A percentile compares a stretch with the other conserved stretches of the same genome.
These are phyloP conservation scores for Penicillium bialowiezense DNA, from an alignment of 495 filamentous ascomycete species.

Conservation along the genomic window DNA sequence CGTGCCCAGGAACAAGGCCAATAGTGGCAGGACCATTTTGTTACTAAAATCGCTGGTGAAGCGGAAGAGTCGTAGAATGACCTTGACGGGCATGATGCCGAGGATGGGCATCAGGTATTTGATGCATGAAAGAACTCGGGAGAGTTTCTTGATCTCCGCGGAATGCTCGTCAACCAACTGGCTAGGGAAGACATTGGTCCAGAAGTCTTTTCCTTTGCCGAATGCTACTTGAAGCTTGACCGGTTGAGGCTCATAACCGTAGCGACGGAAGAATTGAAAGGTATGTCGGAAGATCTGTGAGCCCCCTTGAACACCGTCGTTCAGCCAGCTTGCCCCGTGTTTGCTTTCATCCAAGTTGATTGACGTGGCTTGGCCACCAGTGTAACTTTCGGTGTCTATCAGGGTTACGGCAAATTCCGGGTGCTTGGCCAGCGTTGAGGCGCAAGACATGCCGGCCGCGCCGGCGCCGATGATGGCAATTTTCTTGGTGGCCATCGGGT, in stretches of 20 bases:
- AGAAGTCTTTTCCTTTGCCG: slow-evolving; percentile 74
- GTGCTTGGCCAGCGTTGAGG: slow-evolving; percentile 69
- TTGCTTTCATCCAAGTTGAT: slow-evolving; percentile 66
- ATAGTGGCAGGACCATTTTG: slow-evolving; percentile 68
- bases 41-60: slow-evolving; percentile 75
- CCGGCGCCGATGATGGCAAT: slow-evolving; percentile 3
- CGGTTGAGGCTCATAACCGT: slow-evolving; percentile 63
- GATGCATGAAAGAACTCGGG: slow-evolving; percentile 61
- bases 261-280: slow-evolving; percentile 69
- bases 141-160: slow-evolving; percentile 65
- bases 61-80: slow-evolving; percentile 65
- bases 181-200: slow-evolving; percentile 79
- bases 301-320: slow-evolving; percentile 83
- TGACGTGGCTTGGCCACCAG: slow-evolving; percentile 80
- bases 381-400: slow-evolving; percentile 63
- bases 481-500: too few relatives aligned
- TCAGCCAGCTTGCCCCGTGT: slow-evolving; percentile 73
- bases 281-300: slow-evolving; percentile 79
- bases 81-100: slow-evolving; percentile 69
- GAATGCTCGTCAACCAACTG: slow-evolving; percentile 60
- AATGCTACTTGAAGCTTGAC: slow-evolving; percentile 80
- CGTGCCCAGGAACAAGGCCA: slow-evolving; percentile 77
- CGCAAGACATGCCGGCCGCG: slow-evolving; percentile 59
- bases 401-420: slow-evolving; percentile 74
- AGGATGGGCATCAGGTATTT: slow-evolving; percentile 69